A percentile compares a stretch with the other conserved stretches of the same genome.
These are phyloP conservation scores for Fusarium luffae DNA, from an alignment of 2,329 filamentous ascomycete genomes.

Conservation along the genomic window DNA sequence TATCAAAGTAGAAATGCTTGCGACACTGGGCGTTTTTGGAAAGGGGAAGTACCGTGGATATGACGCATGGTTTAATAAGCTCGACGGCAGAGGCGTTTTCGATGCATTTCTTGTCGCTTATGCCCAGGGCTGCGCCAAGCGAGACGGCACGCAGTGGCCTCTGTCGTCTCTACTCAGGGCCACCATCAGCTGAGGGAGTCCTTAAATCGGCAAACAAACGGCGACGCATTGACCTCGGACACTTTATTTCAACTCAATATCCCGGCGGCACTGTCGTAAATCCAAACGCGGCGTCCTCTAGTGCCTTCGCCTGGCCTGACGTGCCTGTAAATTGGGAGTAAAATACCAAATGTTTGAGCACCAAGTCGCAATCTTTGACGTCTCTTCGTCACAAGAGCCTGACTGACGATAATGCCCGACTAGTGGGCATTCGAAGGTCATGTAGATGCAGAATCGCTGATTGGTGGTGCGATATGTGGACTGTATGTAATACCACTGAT, in stretches of 20 bases:
- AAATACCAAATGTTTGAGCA: conserved; percentile 31
- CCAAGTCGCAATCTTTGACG: conserved; percentile 3
- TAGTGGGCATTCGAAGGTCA: neutral
- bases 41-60: neutral
- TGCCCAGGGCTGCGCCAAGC: conserved; percentile 28
- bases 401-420: conserved; percentile 6
- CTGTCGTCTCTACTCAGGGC: conserved; percentile 11
- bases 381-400: neutral
- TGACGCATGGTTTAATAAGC: conserved; percentile 6
- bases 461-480: conserved; percentile 11
- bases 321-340: conserved; percentile 35
- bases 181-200: conserved; percentile 34
- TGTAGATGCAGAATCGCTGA: conserved; percentile 17
- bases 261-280: conserved; percentile 16
- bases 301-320: conserved; percentile 22
- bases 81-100: conserved; percentile 29
- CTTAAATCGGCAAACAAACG: conserved; percentile 33
- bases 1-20: conserved; percentile 6
- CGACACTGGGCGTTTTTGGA: neutral
- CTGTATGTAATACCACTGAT: neutral
- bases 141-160: conserved; percentile 22
- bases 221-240: conserved; percentile 20
- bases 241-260: conserved; percentile 18
- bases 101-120: conserved; percentile 18
- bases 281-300: conserved; percentile 23